Evolutionary conservation across 2,329 filamentous ascomycete species (phyloP).

Genomic region (Chrysosporium keratinophilum): DNA sequence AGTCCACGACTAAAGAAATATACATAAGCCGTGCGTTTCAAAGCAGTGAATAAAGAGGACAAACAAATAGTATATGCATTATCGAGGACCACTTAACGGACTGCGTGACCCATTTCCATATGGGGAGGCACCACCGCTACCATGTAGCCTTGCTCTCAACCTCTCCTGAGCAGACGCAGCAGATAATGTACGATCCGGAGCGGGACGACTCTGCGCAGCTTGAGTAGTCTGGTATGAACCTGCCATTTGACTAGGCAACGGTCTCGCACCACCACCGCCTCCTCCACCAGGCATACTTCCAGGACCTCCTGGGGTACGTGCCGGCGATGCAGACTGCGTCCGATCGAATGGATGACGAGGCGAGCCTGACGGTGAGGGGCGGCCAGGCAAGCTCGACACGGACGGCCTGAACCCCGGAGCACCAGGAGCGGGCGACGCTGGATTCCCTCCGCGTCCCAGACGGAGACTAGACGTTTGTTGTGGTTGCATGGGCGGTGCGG

Average conservation of each 20-base stretch:
- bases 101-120: constrained; percentile 9
- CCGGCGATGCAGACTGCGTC: constrained; percentile 22
- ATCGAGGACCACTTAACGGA: constrained; percentile 4
- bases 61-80: neutral
- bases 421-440: neutral
- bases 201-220: constrained; percentile 29
- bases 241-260: constrained; percentile 60
- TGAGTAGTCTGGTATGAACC: constrained; percentile 60
- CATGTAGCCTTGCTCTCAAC: constrained; percentile 69
- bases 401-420: constrained; percentile 14
- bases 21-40: neutral
- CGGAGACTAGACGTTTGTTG: constrained; percentile 33
- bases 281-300: neutral
- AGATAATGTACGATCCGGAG: constrained; percentile 34
- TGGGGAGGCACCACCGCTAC: constrained; percentile 44
- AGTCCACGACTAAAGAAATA: neutral
- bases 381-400: constrained; percentile 14
- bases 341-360: constrained; percentile 10
- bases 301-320: neutral
- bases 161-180: constrained; percentile 64
- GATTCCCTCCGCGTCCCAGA: constrained; percentile 23
- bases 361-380: constrained; percentile 9
- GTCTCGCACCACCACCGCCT: constrained; percentile 38
- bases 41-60: neutral
- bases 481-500: constrained; percentile 20